Percentiles rank a stretch among this genome's conserved stretches.
phyloP scores from a whole-genome alignment of 108 stramenopile genomes.

The Asterionellopsis glacialis region DNA sequence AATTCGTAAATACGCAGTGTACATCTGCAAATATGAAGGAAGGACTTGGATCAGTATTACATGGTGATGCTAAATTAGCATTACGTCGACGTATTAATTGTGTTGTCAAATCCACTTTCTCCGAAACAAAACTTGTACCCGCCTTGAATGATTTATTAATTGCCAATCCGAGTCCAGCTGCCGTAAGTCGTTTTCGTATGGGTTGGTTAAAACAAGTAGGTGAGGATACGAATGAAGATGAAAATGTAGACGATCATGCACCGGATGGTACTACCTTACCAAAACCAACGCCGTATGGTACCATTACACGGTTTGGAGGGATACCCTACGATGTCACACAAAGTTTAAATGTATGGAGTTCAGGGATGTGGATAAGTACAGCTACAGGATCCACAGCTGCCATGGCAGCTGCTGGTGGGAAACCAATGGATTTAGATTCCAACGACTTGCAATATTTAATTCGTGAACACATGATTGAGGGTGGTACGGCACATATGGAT shows the following conservation, averaged over 20 bases:
- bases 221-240: slow-evolving; percentile 4
- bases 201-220: slow-evolving; percentile 55
- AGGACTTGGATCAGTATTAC: slow-evolving; percentile 62
- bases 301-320: slow-evolving; percentile 74
- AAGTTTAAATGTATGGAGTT: slow-evolving; percentile 87
- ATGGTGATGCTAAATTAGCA: slow-evolving; percentile 54
- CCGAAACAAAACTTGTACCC: slow-evolving; percentile 91
- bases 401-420: slow-evolving; percentile 90
- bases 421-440: slow-evolving; percentile 59
- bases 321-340: slow-evolving; percentile 57
- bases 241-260: slow-evolving; percentile 2
- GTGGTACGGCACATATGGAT: slow-evolving; percentile 19
- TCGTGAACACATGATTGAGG: slow-evolving; percentile 84
- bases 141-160: slow-evolving; percentile 94
- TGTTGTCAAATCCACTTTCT: slow-evolving; percentile 87
- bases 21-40: slow-evolving; percentile 76
- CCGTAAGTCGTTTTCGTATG: slow-evolving; percentile 88
- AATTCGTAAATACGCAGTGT: slow-evolving; percentile 6
- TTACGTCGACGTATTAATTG: slow-evolving; percentile 80
- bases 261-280: not conserved
- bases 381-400: slow-evolving; percentile 90
- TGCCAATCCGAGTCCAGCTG: slow-evolving; percentile 92
- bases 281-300: slow-evolving; percentile 45
- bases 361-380: slow-evolving; percentile 80
- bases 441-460: slow-evolving; percentile 89